phyloP scores from a whole-genome alignment of 257 asterid genomes.

The Gentiana straminea region DNA sequence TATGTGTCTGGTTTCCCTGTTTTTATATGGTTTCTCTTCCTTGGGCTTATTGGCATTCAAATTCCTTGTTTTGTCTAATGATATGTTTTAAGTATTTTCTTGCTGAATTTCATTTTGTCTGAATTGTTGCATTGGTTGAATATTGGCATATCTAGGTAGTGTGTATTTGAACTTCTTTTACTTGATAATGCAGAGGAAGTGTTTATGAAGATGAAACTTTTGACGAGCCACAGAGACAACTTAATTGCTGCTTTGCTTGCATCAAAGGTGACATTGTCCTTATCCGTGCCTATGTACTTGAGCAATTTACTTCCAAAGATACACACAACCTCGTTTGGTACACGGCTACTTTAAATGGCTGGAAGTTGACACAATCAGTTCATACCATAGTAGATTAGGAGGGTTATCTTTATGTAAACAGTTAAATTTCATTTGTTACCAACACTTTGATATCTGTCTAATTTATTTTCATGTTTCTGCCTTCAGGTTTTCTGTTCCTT shows the following conservation, averaged over 20 bases:
- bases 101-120: not conserved
- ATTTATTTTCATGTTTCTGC: slow-evolving; percentile 5
- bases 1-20: no score
- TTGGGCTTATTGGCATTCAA: no score
- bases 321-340: no score
- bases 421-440: no score
- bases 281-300: no score
- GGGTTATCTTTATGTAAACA: no score
- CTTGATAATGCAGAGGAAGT: slow-evolving; percentile 17
- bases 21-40: no score
- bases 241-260: slow-evolving; percentile 56
- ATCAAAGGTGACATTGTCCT: slow-evolving; percentile 49
- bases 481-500: slow-evolving; percentile 79
- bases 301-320: no score
- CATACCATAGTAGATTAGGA: no score
- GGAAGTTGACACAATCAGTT: no score
- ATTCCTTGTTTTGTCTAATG: not conserved
- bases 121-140: not conserved
- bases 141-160: no score
- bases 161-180: not conserved
- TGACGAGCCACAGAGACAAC: slow-evolving; percentile 13
- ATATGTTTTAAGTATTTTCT: not conserved
- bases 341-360: no score
- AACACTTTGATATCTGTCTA: not conserved
- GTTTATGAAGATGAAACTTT: slow-evolving; percentile 21